These are phyloP conservation scores for Lipomyces kockii DNA, from an alignment of 805 yeast species.

Conservation along the genomic window DNA sequence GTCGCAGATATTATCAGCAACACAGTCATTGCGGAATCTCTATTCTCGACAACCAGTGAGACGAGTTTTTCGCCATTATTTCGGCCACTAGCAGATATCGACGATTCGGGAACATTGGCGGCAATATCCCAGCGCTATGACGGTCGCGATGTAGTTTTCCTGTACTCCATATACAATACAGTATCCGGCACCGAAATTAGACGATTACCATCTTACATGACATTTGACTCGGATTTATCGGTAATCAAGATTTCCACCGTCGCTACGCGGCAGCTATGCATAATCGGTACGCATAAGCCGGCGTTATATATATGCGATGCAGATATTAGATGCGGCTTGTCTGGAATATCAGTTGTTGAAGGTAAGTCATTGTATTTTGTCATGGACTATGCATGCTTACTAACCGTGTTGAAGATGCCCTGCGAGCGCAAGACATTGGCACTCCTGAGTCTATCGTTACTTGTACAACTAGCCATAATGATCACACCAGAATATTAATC, in stretches of 20 bases:
- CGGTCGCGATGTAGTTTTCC: background rate
- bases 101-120: constrained; percentile 10
- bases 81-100: constrained; percentile 18
- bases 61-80: background rate
- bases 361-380: background rate
- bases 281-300: constrained; percentile 25
- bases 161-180: background rate
- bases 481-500: constrained; percentile 7
- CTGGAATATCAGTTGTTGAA: background rate
- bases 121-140: background rate
- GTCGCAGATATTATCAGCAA: constrained; percentile 8
- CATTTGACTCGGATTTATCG: constrained; percentile 8
- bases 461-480: background rate
- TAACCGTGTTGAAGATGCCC: background rate
- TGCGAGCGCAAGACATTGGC: constrained; percentile 9
- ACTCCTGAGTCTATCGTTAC: constrained; percentile 9
- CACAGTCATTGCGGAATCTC: background rate
- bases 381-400: background rate
- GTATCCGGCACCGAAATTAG: background rate
- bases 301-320: constrained; percentile 1
- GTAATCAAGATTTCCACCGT: background rate
- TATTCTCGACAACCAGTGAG: background rate
- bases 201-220: background rate
- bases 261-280: constrained; percentile 7
- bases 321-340: constrained; percentile 2